Percentiles rank a stretch among this genome's conserved stretches.
phyloP scores from a whole-genome alignment of 2,329 filamentous ascomycete genomes.

The Fusarium tanahbumbuense region DNA sequence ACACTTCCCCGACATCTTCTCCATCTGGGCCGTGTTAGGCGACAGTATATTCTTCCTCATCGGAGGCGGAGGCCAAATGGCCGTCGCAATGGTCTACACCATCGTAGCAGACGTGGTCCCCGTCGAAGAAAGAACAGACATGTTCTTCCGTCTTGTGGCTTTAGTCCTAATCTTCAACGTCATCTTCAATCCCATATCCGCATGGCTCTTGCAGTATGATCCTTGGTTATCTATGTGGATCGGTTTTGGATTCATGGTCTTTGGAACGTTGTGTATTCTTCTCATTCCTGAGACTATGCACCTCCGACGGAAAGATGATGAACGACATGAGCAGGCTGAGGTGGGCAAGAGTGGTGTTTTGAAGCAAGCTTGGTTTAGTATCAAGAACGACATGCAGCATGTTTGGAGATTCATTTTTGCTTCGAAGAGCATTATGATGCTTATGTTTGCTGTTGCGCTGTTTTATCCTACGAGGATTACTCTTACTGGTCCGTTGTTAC shows the following conservation, averaged over 20 bases:
- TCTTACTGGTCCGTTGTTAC: slow-evolving; percentile 55
- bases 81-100: slow-evolving; percentile 59
- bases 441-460: slow-evolving; percentile 52
- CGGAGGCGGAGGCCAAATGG: slow-evolving; percentile 56
- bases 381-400: slow-evolving; percentile 50
- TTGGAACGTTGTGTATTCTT: slow-evolving; percentile 47
- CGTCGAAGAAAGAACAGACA: slow-evolving; percentile 52
- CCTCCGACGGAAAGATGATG: slow-evolving; percentile 48
- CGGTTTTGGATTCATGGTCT: slow-evolving; percentile 47
- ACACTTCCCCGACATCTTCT: slow-evolving; percentile 52
- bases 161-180: slow-evolving; percentile 54
- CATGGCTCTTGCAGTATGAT: slow-evolving; percentile 53
- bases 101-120: slow-evolving; percentile 58
- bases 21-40: slow-evolving; percentile 55
- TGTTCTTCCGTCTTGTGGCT: slow-evolving; percentile 56
- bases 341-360: slow-evolving; percentile 33
- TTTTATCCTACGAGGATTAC: slow-evolving; percentile 48
- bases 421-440: slow-evolving; percentile 53
- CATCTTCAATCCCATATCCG: slow-evolving; percentile 55
- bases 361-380: slow-evolving; percentile 44
- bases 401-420: slow-evolving; percentile 55
- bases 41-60: slow-evolving; percentile 53
- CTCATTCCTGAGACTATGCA: slow-evolving; percentile 58
- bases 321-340: too few species aligned
- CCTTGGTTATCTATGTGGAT: slow-evolving; percentile 57